phyloP scores from a whole-genome alignment of 2,329 filamentous ascomycete genomes.

The Lecanicillium sp. region DNA sequence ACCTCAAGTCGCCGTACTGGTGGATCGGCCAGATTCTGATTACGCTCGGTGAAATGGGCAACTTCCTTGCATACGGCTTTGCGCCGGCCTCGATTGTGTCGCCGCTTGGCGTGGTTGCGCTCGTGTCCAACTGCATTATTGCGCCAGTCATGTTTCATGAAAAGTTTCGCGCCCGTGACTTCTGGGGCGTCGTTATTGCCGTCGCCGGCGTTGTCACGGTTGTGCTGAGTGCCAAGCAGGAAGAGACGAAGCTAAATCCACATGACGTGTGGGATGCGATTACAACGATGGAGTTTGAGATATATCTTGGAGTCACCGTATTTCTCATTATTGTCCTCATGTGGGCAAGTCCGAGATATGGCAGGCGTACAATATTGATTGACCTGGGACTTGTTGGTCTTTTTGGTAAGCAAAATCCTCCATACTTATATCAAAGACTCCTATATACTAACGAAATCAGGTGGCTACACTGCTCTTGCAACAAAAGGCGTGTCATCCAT shows the following conservation, averaged over 20 bases:
- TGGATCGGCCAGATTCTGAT: conserved; percentile 92
- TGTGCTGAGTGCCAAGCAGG: conserved; percentile 80
- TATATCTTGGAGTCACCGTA: conserved; percentile 74
- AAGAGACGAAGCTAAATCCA: conserved; percentile 85
- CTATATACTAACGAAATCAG: conserved; percentile 36
- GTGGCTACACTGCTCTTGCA: conserved; percentile 90
- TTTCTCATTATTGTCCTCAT: conserved; percentile 68
- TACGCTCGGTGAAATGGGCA: conserved; percentile 86
- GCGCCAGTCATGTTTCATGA: conserved; percentile 92
- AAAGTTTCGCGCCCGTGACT: conserved; percentile 73
- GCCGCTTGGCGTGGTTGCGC: conserved; percentile 88
- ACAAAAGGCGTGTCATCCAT: conserved; percentile 96
- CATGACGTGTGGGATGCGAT: conserved; percentile 87
- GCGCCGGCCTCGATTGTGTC: conserved; percentile 96
- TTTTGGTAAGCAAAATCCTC: conserved; percentile 57
- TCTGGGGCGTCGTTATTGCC: conserved; percentile 80
- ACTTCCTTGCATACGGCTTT: conserved; percentile 96
- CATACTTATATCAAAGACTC: too few relatives aligned
- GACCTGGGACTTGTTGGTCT: conserved; percentile 88
- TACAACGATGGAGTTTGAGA: conserved; percentile 78
- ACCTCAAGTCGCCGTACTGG: conserved; percentile 90
- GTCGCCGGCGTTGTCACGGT: conserved; percentile 85
- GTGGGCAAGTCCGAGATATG: conserved; percentile 75
- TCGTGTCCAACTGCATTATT: conserved; percentile 95
- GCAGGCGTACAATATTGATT: conserved; percentile 79